Base-by-base conservation (phyloP, 2,329 filamentous ascomycete genomes). In the Corynespora cassiicola region DNA sequence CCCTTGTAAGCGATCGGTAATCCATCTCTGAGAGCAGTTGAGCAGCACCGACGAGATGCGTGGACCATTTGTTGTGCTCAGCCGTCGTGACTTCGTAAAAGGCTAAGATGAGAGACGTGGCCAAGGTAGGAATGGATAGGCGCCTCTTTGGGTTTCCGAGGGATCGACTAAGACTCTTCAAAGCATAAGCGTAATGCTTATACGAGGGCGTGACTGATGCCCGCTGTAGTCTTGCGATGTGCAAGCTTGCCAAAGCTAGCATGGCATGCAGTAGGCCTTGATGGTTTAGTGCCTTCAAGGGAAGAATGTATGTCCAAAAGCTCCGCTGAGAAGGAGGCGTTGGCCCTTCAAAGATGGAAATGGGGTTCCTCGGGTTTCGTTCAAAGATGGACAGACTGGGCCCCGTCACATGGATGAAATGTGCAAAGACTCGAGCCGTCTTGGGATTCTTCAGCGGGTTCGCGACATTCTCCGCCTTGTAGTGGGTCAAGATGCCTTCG, bases 11-110 rank as follows among this genome's bases (percentile, higher is more conserved):
- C 2, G 81, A 78, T 7, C 79, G 78, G 45, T 90, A 88, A 32
- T 94, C 86, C 26, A 95, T 87, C 61, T 97, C 91, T 35, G 82
- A 80, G 17, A 97, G 78, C 19, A 97, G 77, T 47, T 91, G 86
- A 25, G 86, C 84, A 7, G 90, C 88, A 9, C 94, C 94, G 31
- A 88, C 82, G 23, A 97, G 75, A 69, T 97, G 94, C 46, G 88
- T 92, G 58, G 88, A 94, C 94, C 94, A 99, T 65, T 96, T 96
- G 38, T 87, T 84, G 57, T 97, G 92, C 52, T 99, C 92, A 15
- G 90, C 92, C 22, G 87, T 87, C 85, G 92, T 94, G 12, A 96
- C 88, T 65, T 97, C 94, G 58, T 95, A 97, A 65, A 90, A 97
- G 0, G 85, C 89, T 6, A 99, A 77, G 6, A 97, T 74, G 22